phyloP scores from a whole-genome alignment of 495 filamentous ascomycete genomes.

The Penicillium cataractarum region DNA sequence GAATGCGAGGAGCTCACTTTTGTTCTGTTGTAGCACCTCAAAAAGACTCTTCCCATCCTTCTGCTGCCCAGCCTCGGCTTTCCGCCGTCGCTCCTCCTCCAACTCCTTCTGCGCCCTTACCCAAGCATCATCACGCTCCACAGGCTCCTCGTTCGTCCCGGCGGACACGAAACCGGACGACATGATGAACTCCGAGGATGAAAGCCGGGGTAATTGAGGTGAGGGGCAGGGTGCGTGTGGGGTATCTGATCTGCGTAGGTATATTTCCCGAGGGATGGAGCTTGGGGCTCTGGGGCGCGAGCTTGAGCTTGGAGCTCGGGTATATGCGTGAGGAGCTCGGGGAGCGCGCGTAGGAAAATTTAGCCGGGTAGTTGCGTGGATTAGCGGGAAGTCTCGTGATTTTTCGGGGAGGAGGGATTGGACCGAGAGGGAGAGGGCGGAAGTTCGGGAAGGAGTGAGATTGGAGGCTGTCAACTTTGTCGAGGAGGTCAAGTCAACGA shows the following conservation, averaged over 20 bases:
- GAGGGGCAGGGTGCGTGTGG: neutral
- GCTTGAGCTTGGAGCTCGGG: slow-evolving; percentile 18
- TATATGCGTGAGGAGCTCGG: slow-evolving; percentile 9
- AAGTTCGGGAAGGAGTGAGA: neutral
- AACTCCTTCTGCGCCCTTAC: slow-evolving; percentile 74
- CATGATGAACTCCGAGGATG: slow-evolving; percentile 51
- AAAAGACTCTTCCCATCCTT: slow-evolving; percentile 74
- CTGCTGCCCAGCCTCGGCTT: slow-evolving; percentile 59
- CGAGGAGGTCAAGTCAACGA: neutral
- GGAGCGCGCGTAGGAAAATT: slow-evolving; percentile 19
- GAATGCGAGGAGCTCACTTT: slow-evolving; percentile 62
- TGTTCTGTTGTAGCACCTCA: slow-evolving; percentile 90
- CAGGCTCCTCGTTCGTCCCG: slow-evolving; percentile 70
- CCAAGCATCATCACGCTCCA: slow-evolving; percentile 73
- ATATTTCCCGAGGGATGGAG: slow-evolving; percentile 1
- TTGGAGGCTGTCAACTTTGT: slow-evolving; percentile 15
- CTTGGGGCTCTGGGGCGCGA: neutral
- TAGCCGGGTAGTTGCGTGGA: neutral
- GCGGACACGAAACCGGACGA: slow-evolving; percentile 89
- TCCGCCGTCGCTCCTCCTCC: slow-evolving; percentile 65
- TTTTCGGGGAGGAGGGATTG: slow-evolving; percentile 6
- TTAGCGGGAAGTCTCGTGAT: neutral
- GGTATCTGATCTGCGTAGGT: neutral
- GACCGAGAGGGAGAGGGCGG: slow-evolving; percentile 14
- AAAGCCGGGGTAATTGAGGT: slow-evolving; percentile 1